Evolutionary conservation across 1,139 yeast species (phyloP).

Genomic region (Protomyces inouyei): DNA sequence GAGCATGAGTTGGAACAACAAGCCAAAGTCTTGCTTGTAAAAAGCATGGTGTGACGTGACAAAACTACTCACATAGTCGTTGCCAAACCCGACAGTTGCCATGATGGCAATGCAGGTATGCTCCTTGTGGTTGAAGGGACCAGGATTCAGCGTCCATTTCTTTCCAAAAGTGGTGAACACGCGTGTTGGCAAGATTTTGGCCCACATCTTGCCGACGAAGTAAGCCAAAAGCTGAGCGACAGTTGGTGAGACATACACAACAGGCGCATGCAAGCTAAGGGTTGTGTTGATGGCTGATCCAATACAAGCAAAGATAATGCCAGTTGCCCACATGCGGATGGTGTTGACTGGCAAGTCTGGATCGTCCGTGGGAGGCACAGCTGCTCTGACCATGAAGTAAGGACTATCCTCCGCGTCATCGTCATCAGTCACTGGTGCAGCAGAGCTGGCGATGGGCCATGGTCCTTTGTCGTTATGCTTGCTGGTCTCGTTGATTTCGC

Average conservation of each 20-base stretch:
- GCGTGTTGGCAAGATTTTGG: constrained; percentile 48
- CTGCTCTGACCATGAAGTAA: constrained; percentile 65
- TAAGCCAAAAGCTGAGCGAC: constrained; percentile 49
- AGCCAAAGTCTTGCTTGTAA: constrained; percentile 47
- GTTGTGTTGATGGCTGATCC: constrained; percentile 58
- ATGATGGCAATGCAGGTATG: constrained; percentile 60
- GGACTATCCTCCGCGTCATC: constrained; percentile 45
- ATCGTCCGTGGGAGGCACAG: constrained; percentile 61
- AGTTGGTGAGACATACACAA: constrained; percentile 51
- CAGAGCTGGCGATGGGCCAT: too few species aligned
- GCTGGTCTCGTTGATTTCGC: too few species aligned
- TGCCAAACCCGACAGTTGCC: constrained; percentile 56
- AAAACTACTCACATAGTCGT: constrained; percentile 58
- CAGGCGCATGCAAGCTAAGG: constrained; percentile 54
- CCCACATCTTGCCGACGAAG: constrained; percentile 45
- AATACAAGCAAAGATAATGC: constrained; percentile 49
- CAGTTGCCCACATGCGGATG: constrained; percentile 30
- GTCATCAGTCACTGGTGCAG: too few species aligned
- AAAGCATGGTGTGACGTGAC: constrained; percentile 53
- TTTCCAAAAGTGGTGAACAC: constrained; percentile 44
- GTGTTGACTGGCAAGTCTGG: constrained; percentile 55
- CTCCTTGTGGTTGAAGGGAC: constrained; percentile 65
- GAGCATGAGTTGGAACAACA: constrained; percentile 54
- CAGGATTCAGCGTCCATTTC: constrained; percentile 50
- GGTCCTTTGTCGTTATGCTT: too few species aligned